Evolutionary conservation across 306 rosid species (phyloP), one percentile per base, ranked within the genome.

Genomic region (Sphenostylis stenocarpa): DNA sequence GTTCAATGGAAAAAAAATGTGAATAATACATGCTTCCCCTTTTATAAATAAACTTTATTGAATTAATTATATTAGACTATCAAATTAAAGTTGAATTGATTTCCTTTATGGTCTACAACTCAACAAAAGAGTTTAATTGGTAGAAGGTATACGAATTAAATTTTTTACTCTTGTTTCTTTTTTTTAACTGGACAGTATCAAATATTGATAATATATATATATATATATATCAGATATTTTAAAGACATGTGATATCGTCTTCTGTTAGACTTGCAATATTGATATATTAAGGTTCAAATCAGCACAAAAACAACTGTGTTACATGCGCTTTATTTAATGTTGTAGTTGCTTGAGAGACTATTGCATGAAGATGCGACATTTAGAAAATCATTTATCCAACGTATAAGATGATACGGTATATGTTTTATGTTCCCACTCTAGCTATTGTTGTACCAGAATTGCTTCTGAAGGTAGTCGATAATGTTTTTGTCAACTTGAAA

Each of bases 371-470:
- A 24, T 12, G 58, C 3, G 5, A 60, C 47, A 16, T 6, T 44
- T 11, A 73, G 80, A 28, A 67, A 66, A 45, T 33, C 4, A 56
- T 6, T n/a, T 39, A 38, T 66, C 17, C 7, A 26, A 75, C 11
- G n/a, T n/a, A n/a, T n/a, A 53, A 16, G 67, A 61, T 16, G 2
- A 12, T 41, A 41, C 0, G 16, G 10, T 21, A 14, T n/a, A 41
- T 5, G 21, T 5, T 33, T 21, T 57, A 58, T 1, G 6, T 49
- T 61, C 56, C 24, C 65, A 36, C 19, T 3, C 21, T 52, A 62
- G 29, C 73, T 80, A 67, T 86, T 83, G 81, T 73, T 52, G 48
- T 36, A 70, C 84, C 84, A 81, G 71, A 86, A 81, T 60, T 73
- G 83, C 77, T 78, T 83, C 48, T 84, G 87, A 15, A 86, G 90